Conservation (phyloP, 345 rosid genomes). For the Linum lewisii region DNA sequence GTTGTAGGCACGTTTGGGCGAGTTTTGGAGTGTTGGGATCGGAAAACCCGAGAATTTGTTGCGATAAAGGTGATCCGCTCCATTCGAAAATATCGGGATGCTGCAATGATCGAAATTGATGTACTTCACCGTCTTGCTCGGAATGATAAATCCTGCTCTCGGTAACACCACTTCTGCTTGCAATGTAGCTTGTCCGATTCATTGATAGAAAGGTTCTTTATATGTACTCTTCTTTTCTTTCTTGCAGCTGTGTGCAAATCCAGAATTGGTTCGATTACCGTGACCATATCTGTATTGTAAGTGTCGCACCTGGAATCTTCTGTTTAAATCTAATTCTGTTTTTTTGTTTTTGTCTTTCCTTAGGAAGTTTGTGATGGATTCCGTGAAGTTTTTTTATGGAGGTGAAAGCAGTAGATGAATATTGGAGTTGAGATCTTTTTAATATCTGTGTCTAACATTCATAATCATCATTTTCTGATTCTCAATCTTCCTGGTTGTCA, state of each 20-base stretch:
- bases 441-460: neutral
- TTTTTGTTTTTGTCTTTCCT: too few species aligned
- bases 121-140: constrained; percentile 23
- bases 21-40: constrained; percentile 23
- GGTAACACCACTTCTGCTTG: too few species aligned
- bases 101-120: constrained; percentile 29
- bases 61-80: constrained; percentile 25
- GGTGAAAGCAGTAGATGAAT: too few species aligned
- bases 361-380: too few species aligned
- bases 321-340: too few species aligned
- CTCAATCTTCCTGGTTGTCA: constrained; percentile 15
- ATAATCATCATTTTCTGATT: constrained; percentile 1
- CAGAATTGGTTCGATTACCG: constrained; percentile 2
- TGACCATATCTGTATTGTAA: constrained; percentile 1
- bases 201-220: too few species aligned
- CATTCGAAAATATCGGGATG: constrained; percentile 23
- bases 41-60: constrained; percentile 18
- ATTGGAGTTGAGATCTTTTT: neutral
- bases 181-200: too few species aligned
- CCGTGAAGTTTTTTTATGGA: too few species aligned
- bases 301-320: neutral
- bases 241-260: constrained; percentile 3
- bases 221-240: too few species aligned
- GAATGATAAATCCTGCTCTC: constrained; percentile 8
- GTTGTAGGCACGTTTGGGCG: constrained; percentile 22